Evolutionary conservation across 768 basidiomycete species (phyloP).

Genomic region (Collybiopsis confluens): DNA sequence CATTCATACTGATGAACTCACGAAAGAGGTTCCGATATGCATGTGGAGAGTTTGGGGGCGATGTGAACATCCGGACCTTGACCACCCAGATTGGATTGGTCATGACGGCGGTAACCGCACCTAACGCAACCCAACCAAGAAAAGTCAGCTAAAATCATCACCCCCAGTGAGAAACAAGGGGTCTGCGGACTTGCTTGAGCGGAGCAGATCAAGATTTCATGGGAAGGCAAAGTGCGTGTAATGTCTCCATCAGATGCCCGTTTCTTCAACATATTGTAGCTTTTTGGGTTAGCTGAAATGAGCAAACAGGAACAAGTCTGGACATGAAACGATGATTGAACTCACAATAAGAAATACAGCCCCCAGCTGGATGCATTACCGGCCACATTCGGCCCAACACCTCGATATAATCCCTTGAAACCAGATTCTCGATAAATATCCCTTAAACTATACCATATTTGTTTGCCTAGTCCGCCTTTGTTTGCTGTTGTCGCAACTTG

Average conservation of each 20-base stretch:
- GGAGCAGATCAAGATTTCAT: conserved; percentile 81
- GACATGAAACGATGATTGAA: conserved; percentile 12
- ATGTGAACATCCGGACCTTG: conserved; percentile 95
- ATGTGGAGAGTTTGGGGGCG: conserved; percentile 54
- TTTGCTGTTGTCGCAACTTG: conserved; percentile 77
- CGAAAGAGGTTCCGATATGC: conserved; percentile 81
- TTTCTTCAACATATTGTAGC: conserved; percentile 92
- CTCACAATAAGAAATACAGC: conserved; percentile 95
- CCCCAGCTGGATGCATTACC: conserved; percentile 98
- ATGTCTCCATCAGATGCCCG: conserved; percentile 67
- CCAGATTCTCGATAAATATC: conserved; percentile 75
- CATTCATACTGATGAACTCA: conserved; percentile 30
- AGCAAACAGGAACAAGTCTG: too few relatives aligned
- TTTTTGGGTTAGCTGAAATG: conserved; percentile 22
- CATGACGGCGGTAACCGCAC: conserved; percentile 87
- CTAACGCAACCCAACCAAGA: conserved; percentile 35
- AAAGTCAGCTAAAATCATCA: conserved; percentile 12
- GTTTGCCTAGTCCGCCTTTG: conserved; percentile 56
- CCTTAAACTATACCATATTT: conserved; percentile 72
- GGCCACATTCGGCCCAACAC: conserved; percentile 84
- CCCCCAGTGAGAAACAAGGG: conserved; percentile 14
- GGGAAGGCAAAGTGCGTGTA: conserved; percentile 63
- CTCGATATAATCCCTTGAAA: conserved; percentile 85
- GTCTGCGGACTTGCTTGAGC: conserved; percentile 96
- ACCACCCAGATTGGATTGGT: conserved; percentile 99